Evolutionary conservation across 345 rosid species (phyloP).

Genomic region (Salix caprea): DNA sequence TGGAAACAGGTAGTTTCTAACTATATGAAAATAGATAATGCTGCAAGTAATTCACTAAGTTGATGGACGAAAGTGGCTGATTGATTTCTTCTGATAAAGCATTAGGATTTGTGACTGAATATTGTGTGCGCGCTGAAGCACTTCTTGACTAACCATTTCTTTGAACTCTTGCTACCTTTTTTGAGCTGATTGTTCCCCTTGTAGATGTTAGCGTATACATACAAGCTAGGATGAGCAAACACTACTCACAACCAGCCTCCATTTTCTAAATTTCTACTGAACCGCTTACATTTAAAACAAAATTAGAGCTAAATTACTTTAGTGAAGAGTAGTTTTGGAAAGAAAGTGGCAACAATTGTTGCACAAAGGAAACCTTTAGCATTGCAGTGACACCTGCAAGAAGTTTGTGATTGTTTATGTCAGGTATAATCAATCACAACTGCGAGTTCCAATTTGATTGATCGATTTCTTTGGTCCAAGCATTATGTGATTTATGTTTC

Average conservation of each 20-base stretch:
- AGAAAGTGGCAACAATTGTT: not conserved
- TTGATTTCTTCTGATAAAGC: not conserved
- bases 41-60: not conserved
- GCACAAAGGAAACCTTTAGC: not conserved
- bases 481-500: too few relatives aligned
- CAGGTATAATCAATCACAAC: not conserved
- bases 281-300: not conserved
- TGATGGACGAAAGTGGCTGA: not conserved
- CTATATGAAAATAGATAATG: not conserved
- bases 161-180: not conserved
- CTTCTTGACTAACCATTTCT: not conserved
- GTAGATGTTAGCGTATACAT: not conserved
- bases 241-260: not conserved
- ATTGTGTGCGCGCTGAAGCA: not conserved
- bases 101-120: not conserved
- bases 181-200: not conserved
- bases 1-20: constrained; percentile 73
- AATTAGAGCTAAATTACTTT: not conserved
- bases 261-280: not conserved
- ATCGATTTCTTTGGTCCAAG: too few relatives aligned
- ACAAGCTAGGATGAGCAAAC: not conserved
- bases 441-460: not conserved
- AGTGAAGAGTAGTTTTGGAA: not conserved
- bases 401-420: not conserved
- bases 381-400: not conserved